Evolutionary conservation across 164 flowering plant genomes (phyloP), one percentile per base, ranked within the genome.

Genomic region (grape (Vitis vinifera)): DNA sequence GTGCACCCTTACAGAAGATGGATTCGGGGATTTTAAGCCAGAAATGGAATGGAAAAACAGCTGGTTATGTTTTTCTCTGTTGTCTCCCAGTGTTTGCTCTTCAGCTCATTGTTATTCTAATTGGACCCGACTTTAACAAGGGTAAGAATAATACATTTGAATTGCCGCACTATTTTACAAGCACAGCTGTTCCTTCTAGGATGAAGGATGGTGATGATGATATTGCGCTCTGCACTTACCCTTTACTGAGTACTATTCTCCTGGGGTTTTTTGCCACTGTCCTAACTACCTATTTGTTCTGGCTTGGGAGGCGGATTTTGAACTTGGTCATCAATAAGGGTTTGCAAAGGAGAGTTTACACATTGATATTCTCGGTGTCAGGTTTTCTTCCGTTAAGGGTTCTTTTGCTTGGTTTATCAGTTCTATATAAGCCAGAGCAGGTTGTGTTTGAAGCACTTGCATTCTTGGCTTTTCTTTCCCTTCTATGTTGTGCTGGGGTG

Each of bases 301-400:
- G 87, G 89, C 87, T 91, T 27, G 99, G 97, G 55, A 84, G 87
- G 70, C 80, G 70, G 76, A 87, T 95, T 71, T 72, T 87, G 71
- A 77, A 82, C 65, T 73, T 85, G 76, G 97, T 91, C 48, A 93
- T 95, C 80, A 95, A 93, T 77, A 91, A 88, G 85, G 83, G 89
- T 44, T 71, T 95, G 84, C 91, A 80, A 68, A 93, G 72, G 85
- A 89, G 99, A 74, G 93, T 91, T 51, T 87, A 84, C 79, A 73
- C 81, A 66, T 72, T 95, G 68, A 82, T 95, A 67, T 71, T 88
- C 73, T 88, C 89, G 0, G 89, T 91, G 71, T 80, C 88, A n/a
- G 61, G 91, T 70, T 82, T 90, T 65, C 85, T 91, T 69, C 92
- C 94, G 12, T 73, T 88, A 49, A 86, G 98, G 84, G 89, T 89